These are phyloP conservation scores for Aspergillus fischeri DNA, from an alignment of 2,329 filamentous ascomycete genomes.

Conservation along the genomic window DNA sequence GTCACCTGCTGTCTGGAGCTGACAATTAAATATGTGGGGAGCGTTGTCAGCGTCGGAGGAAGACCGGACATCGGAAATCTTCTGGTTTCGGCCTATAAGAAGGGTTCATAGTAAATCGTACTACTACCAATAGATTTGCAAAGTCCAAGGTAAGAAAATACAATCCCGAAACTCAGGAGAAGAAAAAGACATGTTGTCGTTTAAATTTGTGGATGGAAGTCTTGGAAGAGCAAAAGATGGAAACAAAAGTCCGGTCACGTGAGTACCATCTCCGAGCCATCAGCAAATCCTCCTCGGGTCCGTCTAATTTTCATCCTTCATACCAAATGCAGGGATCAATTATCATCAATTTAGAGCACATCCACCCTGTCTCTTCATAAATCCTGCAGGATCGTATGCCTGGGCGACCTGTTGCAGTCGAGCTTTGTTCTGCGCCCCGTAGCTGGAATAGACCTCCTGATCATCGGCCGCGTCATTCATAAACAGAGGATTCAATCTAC, in stretches of 20 bases:
- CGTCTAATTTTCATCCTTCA: no score
- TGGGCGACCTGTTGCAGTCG: no score
- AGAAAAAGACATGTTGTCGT: neutral
- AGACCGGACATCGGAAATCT: neutral
- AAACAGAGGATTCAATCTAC: no score
- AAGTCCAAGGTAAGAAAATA: neutral
- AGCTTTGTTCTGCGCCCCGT: no score
- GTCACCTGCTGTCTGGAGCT: neutral
- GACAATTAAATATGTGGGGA: neutral
- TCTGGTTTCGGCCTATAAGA: neutral
- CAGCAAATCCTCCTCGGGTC: no score
- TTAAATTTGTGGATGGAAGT: neutral
- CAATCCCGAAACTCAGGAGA: neutral
- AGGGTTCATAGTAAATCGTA: accelerated
- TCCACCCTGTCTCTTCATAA: no score
- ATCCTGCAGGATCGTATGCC: no score
- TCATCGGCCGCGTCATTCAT: no score
- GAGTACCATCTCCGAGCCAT: no score
- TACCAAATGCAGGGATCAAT: no score
- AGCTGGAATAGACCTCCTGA: no score
- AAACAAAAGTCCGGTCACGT: neutral
- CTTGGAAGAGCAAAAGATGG: neutral
- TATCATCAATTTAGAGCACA: no score
- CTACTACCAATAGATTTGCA: neutral
- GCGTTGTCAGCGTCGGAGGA: neutral